These are phyloP conservation scores for Fusarium lyarnte DNA, from an alignment of 2,329 filamentous ascomycete species.

Conservation along the genomic window DNA sequence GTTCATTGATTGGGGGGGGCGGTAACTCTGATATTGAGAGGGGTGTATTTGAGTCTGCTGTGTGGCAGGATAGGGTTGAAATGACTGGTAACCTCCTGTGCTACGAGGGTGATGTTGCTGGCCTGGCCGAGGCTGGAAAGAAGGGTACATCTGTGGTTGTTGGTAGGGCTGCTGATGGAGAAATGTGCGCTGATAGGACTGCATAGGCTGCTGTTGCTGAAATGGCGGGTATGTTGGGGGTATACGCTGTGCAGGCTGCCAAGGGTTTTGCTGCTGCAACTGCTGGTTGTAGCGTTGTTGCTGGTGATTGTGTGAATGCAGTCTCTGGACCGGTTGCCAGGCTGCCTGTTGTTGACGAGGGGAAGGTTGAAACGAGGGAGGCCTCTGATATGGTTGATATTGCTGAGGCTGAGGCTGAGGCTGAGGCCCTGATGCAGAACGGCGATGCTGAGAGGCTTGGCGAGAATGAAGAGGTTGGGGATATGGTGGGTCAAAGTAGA, in stretches of 20 bases:
- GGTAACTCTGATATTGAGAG: conserved; percentile 27
- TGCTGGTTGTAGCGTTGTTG: conserved; percentile 31
- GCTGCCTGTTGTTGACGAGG: conserved; percentile 28
- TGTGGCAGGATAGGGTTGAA: conserved; percentile 17
- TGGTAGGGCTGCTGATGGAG: conserved; percentile 27
- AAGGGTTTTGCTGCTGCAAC: conserved; percentile 34
- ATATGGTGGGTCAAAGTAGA: conserved; percentile 38
- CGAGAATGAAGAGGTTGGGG: conserved; percentile 35
- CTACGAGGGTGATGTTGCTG: conserved; percentile 29
- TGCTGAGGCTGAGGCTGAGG: neutral
- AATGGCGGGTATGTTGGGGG: conserved; percentile 36
- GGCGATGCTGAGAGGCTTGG: conserved; percentile 27
- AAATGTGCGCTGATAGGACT: conserved; percentile 25
- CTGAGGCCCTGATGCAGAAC: conserved; percentile 21
- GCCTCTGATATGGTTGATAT: conserved; percentile 30
- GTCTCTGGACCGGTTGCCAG: conserved; percentile 19
- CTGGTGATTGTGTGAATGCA: conserved; percentile 33
- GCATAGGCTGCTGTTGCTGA: conserved; percentile 32
- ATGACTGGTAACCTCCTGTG: conserved; percentile 15
- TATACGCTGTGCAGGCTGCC: conserved; percentile 23
- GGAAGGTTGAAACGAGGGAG: conserved; percentile 28
- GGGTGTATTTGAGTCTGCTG: conserved; percentile 29
- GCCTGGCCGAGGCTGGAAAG: conserved; percentile 21
- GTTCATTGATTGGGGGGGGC: conserved; percentile 16
- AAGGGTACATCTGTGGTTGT: conserved; percentile 21